Percentiles rank a stretch among this genome's conserved stretches.
Conservation (phyloP, 2,329 filamentous ascomycete species). For the Aspergillus ochraceus region DNA sequence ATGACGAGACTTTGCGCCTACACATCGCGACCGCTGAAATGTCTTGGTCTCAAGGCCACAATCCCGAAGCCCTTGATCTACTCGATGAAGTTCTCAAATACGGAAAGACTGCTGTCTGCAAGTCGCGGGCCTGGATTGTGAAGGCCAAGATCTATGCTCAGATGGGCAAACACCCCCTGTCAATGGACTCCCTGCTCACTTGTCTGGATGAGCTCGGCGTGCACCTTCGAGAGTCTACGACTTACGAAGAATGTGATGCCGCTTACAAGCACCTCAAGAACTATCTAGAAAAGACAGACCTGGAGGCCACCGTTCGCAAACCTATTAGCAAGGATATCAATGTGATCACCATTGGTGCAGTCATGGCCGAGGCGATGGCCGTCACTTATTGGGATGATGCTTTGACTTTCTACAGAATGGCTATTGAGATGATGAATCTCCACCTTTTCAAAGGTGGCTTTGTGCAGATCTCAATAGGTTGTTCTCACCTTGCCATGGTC, state of each 20-base stretch:
- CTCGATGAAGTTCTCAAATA: slow-evolving; percentile 69
- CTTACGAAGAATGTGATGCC: slow-evolving; percentile 74
- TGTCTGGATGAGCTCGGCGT: slow-evolving; percentile 71
- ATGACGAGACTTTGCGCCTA: slow-evolving; percentile 80
- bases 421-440: slow-evolving; percentile 57
- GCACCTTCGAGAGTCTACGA: slow-evolving; percentile 63
- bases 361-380: slow-evolving; percentile 59
- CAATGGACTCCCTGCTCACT: slow-evolving; percentile 68
- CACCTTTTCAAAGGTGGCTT: slow-evolving; percentile 58
- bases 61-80: slow-evolving; percentile 65
- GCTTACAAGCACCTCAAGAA: slow-evolving; percentile 67
- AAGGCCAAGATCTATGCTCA: slow-evolving; percentile 77
- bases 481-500: slow-evolving; percentile 58
- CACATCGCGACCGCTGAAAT: slow-evolving; percentile 80
- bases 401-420: slow-evolving; percentile 59
- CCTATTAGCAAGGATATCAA: slow-evolving; percentile 45
- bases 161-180: slow-evolving; percentile 67
- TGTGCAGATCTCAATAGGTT: slow-evolving; percentile 59
- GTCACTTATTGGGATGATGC: slow-evolving; percentile 62
- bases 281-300: slow-evolving; percentile 60
- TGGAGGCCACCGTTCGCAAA: slow-evolving; percentile 37
- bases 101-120: slow-evolving; percentile 72
- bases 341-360: slow-evolving; percentile 50
- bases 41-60: slow-evolving; percentile 74
- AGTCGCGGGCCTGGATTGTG: slow-evolving; percentile 79